These are phyloP conservation scores for Aureobasidium namibiae DNA, from an alignment of 2,329 filamentous ascomycete genomes.

Conservation along the genomic window DNA sequence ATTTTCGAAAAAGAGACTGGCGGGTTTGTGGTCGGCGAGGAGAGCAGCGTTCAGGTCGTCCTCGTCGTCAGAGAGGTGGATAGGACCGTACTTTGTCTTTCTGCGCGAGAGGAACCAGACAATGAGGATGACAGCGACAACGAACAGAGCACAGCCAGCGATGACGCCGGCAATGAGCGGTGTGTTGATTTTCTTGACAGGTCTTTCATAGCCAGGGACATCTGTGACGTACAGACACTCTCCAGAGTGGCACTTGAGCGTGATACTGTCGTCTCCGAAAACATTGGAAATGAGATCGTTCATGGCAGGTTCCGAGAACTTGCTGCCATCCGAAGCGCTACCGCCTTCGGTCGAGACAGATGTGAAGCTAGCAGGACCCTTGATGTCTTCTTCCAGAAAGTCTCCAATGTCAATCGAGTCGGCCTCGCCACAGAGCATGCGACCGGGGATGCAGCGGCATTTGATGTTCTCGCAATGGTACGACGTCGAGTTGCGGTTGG, in stretches of 20 bases:
- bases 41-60: slow-evolving; percentile 78
- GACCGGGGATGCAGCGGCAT: slow-evolving; percentile 80
- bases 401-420: slow-evolving; percentile 89
- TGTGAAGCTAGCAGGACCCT: slow-evolving; percentile 77
- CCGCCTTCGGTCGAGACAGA: slow-evolving; percentile 51
- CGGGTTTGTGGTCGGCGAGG: slow-evolving; percentile 85
- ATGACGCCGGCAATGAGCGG: slow-evolving; percentile 93
- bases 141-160: slow-evolving; percentile 72
- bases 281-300: slow-evolving; percentile 79
- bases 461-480: slow-evolving; percentile 80
- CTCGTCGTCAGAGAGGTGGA: slow-evolving; percentile 74
- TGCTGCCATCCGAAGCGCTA: slow-evolving; percentile 61
- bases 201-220: slow-evolving; percentile 80
- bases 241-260: slow-evolving; percentile 71
- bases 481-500: slow-evolving; percentile 67
- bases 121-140: slow-evolving; percentile 74
- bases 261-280: slow-evolving; percentile 87
- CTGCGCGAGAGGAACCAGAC: slow-evolving; percentile 85
- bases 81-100: slow-evolving; percentile 52
- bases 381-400: slow-evolving; percentile 74
- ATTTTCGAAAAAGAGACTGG: slow-evolving; percentile 78
- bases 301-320: slow-evolving; percentile 87
- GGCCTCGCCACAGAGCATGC: slow-evolving; percentile 88
- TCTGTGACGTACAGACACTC: slow-evolving; percentile 92
- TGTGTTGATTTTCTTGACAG: slow-evolving; percentile 92